Evolutionary conservation across 2,329 filamentous ascomycete genomes (phyloP), one percentile per base, ranked within the genome.

Genomic region (Davidsoniella virescens): DNA sequence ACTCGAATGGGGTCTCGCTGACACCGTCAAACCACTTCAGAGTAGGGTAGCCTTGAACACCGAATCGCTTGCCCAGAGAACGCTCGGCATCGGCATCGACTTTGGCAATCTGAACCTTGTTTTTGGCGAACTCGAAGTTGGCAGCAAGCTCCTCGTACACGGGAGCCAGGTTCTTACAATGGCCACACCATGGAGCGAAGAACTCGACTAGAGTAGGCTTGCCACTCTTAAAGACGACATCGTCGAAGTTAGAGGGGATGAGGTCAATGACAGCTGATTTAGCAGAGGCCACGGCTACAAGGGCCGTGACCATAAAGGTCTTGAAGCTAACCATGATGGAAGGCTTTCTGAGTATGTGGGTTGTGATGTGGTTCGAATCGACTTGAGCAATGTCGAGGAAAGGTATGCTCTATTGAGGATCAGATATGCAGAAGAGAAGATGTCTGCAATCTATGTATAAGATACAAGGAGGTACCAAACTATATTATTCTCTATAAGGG

Each of bases 1-100:
- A 98, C 55, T 95, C 87, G 55, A 75, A 70, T 0, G 90, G 88
- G 61, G 76, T 81, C 54, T 87, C 80, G 63, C 82, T 90, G 75
- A 93, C 93, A 58, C 92, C 92, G 66, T 96, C 88, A 61, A 98
- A 98, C 75, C 78, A 98, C 69, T 98, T 98, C 61, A 98, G 70
- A 0, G 92, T 98, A 17, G 92, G 92, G 72, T 96, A 98, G 17
- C 93, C 93, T 67, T 92, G 82, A 45, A 98, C 76, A 41, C 84
- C 86, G 61, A 88, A 96, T 56, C 80, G 75, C 73, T 85, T 84
- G 58, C 88, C 90, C 55, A 98, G 71, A 16, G 76, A 70, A 65
- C 83, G 84, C 71, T 98, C 82, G 52, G 81, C 79, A 64, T 98
- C 92, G 53, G 90, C 92, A 63, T 98, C 88, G 58, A 98, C 88